Base-by-base conservation (phyloP, 305 asterid species). In the Fraxinus nigra region DNA sequence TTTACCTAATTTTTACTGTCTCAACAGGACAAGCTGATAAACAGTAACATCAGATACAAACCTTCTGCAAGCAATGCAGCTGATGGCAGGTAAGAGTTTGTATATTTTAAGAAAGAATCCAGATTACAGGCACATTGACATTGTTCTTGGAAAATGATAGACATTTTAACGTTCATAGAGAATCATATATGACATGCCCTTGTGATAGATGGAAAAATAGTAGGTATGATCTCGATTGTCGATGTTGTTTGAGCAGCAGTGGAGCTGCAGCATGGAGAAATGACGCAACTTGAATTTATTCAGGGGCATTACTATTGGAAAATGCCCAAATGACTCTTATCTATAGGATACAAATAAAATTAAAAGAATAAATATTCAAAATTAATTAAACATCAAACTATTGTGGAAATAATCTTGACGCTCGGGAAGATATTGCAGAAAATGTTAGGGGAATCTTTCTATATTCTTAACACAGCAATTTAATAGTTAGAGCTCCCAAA, bases 21-120 rank as follows among this genome's bases (percentile, higher is more conserved):
- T 80, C 37, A 76, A 84, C 90, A 91, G 95, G 90, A 85, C 79
- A 88, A 91, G 82, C 82, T 93, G 80, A 82, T 93, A 75, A 89
- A 38, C 97, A 75, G 87, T 94, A 74, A 87, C 89, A 73, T 92
- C 97, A 59, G 95, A 92, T 80, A 93, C 97, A 73, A 90, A 87
- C 81, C 86, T 92, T 87, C 92, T 92, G 32, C 90, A 84, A 5
- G 98, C 97, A 78, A 92, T 93, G 97, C 93, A 91, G 86, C 88
- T 92, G 40, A 91, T 92, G 98, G 84, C 92, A 87, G 95, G 98
- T 90, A 89, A 85, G 75, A 10, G 69, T 11, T 75, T 73, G 40
- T 7, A 33, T 37, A 34, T 48, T 20, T 61, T 59, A n/a, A 20
- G 72, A 26, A 61, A 7, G 8, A 51, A 16, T 51, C 63, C 7